Percentiles rank a stretch among this genome's conserved stretches.
Conservation (phyloP, 352 stramenopile genomes). For the Blastocystis sp. region DNA sequence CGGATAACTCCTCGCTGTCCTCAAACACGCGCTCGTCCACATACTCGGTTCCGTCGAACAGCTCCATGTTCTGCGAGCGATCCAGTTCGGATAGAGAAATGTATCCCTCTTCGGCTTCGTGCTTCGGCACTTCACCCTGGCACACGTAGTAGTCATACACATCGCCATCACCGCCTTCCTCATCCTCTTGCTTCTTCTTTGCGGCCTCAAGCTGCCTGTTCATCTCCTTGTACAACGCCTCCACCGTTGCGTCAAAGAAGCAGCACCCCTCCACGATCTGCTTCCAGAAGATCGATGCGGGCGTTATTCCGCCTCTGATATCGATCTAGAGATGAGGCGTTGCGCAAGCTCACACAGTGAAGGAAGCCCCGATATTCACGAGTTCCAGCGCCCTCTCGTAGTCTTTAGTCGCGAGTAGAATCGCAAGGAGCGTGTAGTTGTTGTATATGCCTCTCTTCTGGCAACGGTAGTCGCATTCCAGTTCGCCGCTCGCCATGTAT, state of each 20-base stretch:
- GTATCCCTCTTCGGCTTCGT: not conserved
- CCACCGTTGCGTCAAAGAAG: no score
- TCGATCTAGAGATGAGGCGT: no score
- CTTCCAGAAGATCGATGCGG: constrained; percentile 16
- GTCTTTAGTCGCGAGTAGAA: not conserved
- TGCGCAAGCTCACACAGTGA: no score
- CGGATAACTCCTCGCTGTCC: not conserved
- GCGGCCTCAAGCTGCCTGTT: not conserved
- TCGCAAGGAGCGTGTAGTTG: not conserved
- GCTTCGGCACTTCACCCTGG: not conserved
- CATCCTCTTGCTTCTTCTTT: not conserved
- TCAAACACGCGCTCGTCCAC: not conserved
- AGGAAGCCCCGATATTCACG: constrained; percentile 34
- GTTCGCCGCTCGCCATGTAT: no score
- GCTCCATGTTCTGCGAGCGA: not conserved
- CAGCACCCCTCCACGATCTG: not conserved
- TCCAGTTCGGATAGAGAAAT: not conserved
- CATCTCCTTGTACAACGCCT: not conserved
- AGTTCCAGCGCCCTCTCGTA: constrained; percentile 4
- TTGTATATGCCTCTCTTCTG: not conserved
- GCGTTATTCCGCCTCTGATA: no score
- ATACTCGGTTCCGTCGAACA: not conserved
- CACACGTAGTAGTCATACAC: not conserved
- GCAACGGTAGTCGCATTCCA: constrained; percentile 2
- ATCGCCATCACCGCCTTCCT: not conserved